Evolutionary conservation across 2,329 filamentous ascomycete genomes (phyloP), one percentile per base, ranked within the genome.

Genomic region (Exophiala oligosperma): DNA sequence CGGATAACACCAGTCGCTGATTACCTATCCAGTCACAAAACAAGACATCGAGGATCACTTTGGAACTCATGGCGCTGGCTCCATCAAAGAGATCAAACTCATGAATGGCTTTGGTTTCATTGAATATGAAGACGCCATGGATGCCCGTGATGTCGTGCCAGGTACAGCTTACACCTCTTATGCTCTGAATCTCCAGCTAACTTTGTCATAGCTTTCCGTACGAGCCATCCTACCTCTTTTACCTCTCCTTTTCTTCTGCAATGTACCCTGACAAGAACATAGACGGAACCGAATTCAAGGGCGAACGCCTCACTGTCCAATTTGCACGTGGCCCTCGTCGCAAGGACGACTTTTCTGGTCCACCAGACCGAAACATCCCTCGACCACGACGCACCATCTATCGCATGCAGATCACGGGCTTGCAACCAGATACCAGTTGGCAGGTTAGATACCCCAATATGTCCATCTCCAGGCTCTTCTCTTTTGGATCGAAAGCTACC

Each of bases 91-190:
- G 81, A 93, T 99, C 80, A 99, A 99, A 82, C 86, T 99, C 65
- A 99, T 99, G 94, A 97, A 96, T 74, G 94, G 94, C 72, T 99
- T 99, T 74, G 94, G 94, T 74, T 99, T 99, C 81, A 96, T 99
- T 74, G 94, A 99, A 77, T 99, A 97, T 78, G 95, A 97, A 77
- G 94, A 97, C 79, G 87, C 92, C 59, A 91, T 97, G 89, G 94
- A 99, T 79, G 94, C 94, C 68, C 90, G 93, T 73, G 94, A 99
- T 79, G 92, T 99, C 65, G 94, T 99, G 71, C 94, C 94, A 77
- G 93, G 94, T 97, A 85, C 80, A 88, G 71, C 63, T 35, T 12
- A 11, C 28, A 47, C 2, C 37, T 28, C 61, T 59, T 52, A 29
- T 38, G 6, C 11, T 29, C 14, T 40, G n/a, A 17, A 35, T 23